These are phyloP conservation scores for Pulveroboletus sp. DNA, from an alignment of 1,284 basidiomycete species.

Conservation along the genomic window DNA sequence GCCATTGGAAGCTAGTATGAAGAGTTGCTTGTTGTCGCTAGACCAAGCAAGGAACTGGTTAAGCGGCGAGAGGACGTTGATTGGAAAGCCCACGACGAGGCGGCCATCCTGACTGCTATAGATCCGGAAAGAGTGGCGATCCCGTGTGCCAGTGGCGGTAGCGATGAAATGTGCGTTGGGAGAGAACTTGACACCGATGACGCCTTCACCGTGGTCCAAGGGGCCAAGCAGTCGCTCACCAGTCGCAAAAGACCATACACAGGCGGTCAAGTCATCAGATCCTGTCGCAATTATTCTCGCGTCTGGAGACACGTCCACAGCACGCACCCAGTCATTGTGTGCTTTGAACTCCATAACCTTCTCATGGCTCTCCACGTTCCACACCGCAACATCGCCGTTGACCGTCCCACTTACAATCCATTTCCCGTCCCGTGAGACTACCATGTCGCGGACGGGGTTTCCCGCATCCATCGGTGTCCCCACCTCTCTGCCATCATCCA, in stretches of 20 bases:
- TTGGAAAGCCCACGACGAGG: background rate
- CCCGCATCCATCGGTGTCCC: constrained; percentile 4
- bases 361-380: constrained; percentile 1
- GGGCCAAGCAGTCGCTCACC: background rate
- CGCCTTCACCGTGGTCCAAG: background rate
- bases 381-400: constrained; percentile 4
- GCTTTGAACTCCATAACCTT: background rate
- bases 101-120: background rate
- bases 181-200: background rate
- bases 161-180: background rate
- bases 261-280: constrained; percentile 6
- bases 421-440: constrained; percentile 8
- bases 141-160: background rate
- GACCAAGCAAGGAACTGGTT: background rate
- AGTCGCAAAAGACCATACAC: constrained; percentile 5
- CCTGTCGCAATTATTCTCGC: constrained; percentile 8
- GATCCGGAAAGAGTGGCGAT: background rate
- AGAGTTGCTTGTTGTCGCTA: too few relatives aligned
- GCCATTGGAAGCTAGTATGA: too few relatives aligned
- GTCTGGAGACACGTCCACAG: constrained; percentile 14
- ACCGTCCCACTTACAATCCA: constrained; percentile 13
- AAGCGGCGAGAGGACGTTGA: background rate
- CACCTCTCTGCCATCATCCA: constrained; percentile 10
- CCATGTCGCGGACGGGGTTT: background rate
- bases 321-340: background rate